phyloP scores from a whole-genome alignment of 139 green algal genomes.

The Tetraselmis chui region DNA sequence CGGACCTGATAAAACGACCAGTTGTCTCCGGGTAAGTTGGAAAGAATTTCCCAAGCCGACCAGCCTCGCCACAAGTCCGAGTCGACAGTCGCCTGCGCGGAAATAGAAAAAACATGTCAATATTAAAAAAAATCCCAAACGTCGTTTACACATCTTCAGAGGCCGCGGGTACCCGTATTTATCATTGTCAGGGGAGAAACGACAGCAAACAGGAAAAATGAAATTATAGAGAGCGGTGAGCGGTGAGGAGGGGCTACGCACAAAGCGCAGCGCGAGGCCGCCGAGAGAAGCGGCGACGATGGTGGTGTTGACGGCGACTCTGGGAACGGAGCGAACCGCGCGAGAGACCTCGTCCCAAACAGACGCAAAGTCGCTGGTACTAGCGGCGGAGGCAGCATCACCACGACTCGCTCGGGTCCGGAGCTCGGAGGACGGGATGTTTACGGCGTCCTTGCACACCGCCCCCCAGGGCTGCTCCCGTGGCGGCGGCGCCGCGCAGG shows the following conservation, averaged over 20 bases:
- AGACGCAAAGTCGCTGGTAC: too few relatives aligned
- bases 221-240: too few relatives aligned
- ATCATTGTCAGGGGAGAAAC: too few relatives aligned
- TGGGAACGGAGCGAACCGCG: neutral
- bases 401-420: neutral
- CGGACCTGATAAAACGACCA: constrained; percentile 7
- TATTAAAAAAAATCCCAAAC: too few relatives aligned
- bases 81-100: neutral
- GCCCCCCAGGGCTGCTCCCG: neutral
- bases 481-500: neutral
- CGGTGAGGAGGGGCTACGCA: neutral
- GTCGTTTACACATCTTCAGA: too few relatives aligned
- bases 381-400: too few relatives aligned
- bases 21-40: constrained; percentile 1
- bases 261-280: neutral
- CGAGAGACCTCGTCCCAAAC: neutral
- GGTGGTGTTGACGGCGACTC: neutral
- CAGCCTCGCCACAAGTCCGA: constrained; percentile 9
- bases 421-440: too few relatives aligned
- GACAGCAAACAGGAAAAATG: too few relatives aligned
- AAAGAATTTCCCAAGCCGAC: neutral
- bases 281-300: neutral
- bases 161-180: too few relatives aligned
- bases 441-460: too few relatives aligned
- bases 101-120: too few relatives aligned